A percentile compares a stretch with the other conserved stretches of the same genome.
These are phyloP conservation scores for Aureobasidium vineae DNA, from an alignment of 2,329 filamentous ascomycete species.

Conservation along the genomic window DNA sequence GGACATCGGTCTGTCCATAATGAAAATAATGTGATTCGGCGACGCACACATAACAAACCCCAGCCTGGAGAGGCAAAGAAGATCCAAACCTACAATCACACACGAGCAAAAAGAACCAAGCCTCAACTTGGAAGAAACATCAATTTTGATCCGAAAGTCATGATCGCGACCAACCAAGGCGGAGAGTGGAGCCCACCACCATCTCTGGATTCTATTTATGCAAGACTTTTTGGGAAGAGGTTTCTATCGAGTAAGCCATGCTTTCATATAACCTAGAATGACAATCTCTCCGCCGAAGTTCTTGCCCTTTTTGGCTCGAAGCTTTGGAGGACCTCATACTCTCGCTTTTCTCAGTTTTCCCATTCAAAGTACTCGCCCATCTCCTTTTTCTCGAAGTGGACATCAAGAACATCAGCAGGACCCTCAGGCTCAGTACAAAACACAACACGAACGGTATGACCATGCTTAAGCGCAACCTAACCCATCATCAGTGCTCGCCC, in stretches of 20 bases:
- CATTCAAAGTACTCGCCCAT: not conserved
- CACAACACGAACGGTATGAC: not conserved
- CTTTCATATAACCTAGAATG: no score
- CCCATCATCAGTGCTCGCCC: not conserved
- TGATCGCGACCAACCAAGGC: not conserved
- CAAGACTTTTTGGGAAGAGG: not conserved
- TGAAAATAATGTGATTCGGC: no score
- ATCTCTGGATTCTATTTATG: slow-evolving; percentile 8
- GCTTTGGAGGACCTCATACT: not conserved
- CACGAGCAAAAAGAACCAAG: not conserved
- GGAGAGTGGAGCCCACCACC: not conserved
- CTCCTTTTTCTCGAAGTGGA: not conserved
- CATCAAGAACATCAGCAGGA: not conserved
- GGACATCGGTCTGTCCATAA: no score
- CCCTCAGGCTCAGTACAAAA: not conserved
- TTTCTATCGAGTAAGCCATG: not conserved
- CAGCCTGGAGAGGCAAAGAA: no score
- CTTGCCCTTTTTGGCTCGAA: not conserved
- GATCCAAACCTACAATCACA: no score
- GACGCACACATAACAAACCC: no score
- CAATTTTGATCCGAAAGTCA: not conserved
- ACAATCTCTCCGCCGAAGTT: not conserved
- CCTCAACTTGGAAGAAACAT: not conserved
- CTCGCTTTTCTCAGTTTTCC: not conserved
- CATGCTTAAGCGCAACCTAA: not conserved